phyloP scores from a whole-genome alignment of 2,329 filamentous ascomycete genomes.

The Arachnomyces sp. region DNA sequence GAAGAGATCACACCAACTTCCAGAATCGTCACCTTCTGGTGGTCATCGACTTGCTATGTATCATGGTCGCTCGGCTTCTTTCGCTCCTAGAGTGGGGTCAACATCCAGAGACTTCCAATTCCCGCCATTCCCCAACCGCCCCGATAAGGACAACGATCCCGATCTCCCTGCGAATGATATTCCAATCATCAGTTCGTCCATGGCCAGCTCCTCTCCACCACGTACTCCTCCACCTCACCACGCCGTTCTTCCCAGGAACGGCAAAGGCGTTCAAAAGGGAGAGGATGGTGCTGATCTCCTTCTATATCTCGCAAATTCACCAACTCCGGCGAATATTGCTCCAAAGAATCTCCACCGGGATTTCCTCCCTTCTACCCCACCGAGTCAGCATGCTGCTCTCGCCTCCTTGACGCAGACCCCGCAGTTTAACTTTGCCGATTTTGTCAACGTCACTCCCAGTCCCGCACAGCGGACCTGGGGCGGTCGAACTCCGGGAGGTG shows the following conservation, averaged over 20 bases:
- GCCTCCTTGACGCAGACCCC: slow-evolving; percentile 67
- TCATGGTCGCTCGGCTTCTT: slow-evolving; percentile 62
- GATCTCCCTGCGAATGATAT: slow-evolving; percentile 56
- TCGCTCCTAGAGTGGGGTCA: slow-evolving; percentile 61
- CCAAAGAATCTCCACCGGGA: slow-evolving; percentile 40
- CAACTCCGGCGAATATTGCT: slow-evolving; percentile 65
- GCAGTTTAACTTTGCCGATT: slow-evolving; percentile 89
- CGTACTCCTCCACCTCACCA: slow-evolving; percentile 66
- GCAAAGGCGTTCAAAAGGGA: slow-evolving; percentile 47
- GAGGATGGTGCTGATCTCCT: slow-evolving; percentile 77
- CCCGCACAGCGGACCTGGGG: slow-evolving; percentile 81
- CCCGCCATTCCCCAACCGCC: slow-evolving; percentile 28
- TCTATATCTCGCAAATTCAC: slow-evolving; percentile 82
- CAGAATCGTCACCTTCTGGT: slow-evolving; percentile 82
- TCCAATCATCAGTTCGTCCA: slow-evolving; percentile 38
- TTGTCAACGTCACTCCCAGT: slow-evolving; percentile 93
- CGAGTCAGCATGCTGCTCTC: slow-evolving; percentile 51
- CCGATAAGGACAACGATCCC: slow-evolving; percentile 74
- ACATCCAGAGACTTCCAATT: slow-evolving; percentile 37
- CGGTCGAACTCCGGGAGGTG: slow-evolving; percentile 48
- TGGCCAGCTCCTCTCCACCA: slow-evolving; percentile 71
- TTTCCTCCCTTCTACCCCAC: slow-evolving; percentile 66
- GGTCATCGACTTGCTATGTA: slow-evolving; percentile 67
- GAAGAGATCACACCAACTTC: slow-evolving; percentile 68
- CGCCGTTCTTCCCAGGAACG: slow-evolving; percentile 43